Percentiles rank a stretch among this genome's conserved stretches.
phyloP scores from a whole-genome alignment of 2,329 filamentous ascomycete species.

The Tolypocladium tropicale region DNA sequence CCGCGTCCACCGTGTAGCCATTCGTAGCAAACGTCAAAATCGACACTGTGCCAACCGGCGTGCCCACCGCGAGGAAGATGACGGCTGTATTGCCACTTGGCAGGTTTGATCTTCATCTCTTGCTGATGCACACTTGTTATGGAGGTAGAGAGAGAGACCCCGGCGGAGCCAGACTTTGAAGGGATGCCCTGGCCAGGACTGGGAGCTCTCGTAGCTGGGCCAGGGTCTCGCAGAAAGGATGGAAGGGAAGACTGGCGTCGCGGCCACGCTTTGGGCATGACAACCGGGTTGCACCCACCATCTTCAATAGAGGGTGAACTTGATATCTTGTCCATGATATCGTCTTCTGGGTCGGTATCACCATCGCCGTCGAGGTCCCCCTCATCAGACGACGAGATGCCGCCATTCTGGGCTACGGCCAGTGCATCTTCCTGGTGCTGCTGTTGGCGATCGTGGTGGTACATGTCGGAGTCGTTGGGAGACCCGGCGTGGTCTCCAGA shows the following conservation, averaged over 20 bases:
- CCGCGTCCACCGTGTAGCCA: constrained; percentile 2
- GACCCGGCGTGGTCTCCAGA: constrained; percentile 6
- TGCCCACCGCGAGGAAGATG: constrained; percentile 42
- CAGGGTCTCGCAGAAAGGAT: constrained; percentile 20
- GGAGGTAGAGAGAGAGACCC: constrained; percentile 15
- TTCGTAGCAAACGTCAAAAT: constrained; percentile 19
- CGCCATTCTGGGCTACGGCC: constrained; percentile 52
- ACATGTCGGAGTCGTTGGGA: constrained; percentile 21
- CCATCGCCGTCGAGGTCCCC: constrained; percentile 53
- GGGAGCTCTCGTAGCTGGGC: constrained; percentile 16
- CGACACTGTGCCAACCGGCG: constrained; percentile 14
- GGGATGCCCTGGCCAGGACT: constrained; percentile 16
- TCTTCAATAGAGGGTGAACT: constrained; percentile 98
- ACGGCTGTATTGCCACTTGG: constrained; percentile 13
- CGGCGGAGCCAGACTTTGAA: constrained; percentile 20
- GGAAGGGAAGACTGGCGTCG: constrained; percentile 32
- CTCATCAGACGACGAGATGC: constrained; percentile 42
- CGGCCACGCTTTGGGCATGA: constrained; percentile 29
- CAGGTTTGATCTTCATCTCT: constrained; percentile 5
- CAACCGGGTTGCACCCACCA: constrained; percentile 62
- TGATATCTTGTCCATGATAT: constrained; percentile 97
- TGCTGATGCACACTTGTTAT: constrained; percentile 9
- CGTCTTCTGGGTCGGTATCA: constrained; percentile 72
- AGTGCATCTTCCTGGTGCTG: constrained; percentile 49
- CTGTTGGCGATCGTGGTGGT: constrained; percentile 17